Conservation (phyloP, 2,329 filamentous ascomycete species). For the Colletotrichum sidae region DNA sequence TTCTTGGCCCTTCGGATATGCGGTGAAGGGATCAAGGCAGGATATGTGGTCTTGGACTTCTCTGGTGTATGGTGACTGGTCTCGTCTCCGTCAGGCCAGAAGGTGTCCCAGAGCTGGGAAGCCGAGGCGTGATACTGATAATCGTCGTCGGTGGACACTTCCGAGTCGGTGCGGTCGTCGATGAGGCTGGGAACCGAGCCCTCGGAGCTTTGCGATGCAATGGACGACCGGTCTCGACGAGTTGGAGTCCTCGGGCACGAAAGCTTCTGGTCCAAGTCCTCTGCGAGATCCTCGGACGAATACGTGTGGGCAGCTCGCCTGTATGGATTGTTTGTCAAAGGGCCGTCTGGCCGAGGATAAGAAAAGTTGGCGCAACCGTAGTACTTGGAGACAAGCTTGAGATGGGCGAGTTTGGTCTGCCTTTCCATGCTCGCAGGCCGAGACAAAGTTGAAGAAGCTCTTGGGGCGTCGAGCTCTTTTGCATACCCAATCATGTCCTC, state of each 20-base stretch:
- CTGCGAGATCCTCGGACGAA: conserved; percentile 29
- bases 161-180: conserved; percentile 63
- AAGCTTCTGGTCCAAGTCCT: conserved; percentile 15
- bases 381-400: conserved; percentile 54
- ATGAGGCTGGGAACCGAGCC: conserved; percentile 61
- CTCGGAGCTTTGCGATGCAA: conserved; percentile 52
- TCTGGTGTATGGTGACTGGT: conserved; percentile 28
- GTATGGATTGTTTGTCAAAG: conserved; percentile 32
- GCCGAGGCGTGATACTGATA: conserved; percentile 59
- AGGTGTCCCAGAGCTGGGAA: conserved; percentile 63
- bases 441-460: conserved; percentile 30
- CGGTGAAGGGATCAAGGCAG: conserved; percentile 38
- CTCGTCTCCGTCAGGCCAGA: conserved; percentile 51
- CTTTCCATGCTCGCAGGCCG: conserved; percentile 48
- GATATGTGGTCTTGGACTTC: conserved; percentile 33
- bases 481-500: conserved; percentile 34
- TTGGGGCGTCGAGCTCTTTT: conserved; percentile 20
- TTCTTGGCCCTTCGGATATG: conserved; percentile 38
- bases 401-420: conserved; percentile 50
- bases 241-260: conserved; percentile 37
- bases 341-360: conserved; percentile 48
- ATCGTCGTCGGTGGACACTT: conserved; percentile 63
- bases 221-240: conserved; percentile 51
- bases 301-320: conserved; percentile 36
- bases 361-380: conserved; percentile 55